Percentiles rank a stretch among this genome's conserved stretches.
Evolutionary conservation across 768 basidiomycete species (phyloP).

Genomic region (Boletus barrowsii): DNA sequence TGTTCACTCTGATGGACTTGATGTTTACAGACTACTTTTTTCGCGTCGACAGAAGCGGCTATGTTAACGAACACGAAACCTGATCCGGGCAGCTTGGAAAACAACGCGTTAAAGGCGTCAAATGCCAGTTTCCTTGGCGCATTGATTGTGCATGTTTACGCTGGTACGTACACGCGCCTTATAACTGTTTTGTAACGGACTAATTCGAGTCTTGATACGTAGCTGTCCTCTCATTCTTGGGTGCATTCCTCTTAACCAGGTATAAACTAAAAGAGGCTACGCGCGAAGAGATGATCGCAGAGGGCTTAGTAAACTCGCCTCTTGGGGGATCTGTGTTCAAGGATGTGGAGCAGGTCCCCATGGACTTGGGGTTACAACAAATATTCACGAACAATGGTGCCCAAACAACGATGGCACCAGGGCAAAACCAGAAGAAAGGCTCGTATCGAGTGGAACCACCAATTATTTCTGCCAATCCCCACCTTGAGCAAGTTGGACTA

Average conservation of each 20-base stretch:
- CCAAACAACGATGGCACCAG: not conserved
- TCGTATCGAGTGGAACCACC: conserved; percentile 21
- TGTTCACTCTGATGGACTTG: not conserved
- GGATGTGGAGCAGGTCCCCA: conserved; percentile 13
- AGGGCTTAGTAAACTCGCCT: conserved; percentile 30
- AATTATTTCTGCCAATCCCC: conserved; percentile 46
- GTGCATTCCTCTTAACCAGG: conserved; percentile 52
- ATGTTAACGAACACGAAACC: conserved; percentile 47
- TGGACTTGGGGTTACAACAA: not conserved
- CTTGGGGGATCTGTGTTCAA: conserved; percentile 5
- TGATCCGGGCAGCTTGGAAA: conserved; percentile 6
- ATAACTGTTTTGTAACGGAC: not conserved
- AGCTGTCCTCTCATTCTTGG: conserved; percentile 50
- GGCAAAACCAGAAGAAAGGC: not conserved
- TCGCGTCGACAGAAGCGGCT: conserved; percentile 55
- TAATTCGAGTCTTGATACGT: not conserved
- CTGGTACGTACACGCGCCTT: conserved; percentile 34
- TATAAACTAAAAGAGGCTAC: conserved; percentile 55
- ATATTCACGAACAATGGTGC: not conserved
- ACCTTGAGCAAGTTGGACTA: conserved; percentile 49
- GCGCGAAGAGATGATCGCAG: conserved; percentile 42
- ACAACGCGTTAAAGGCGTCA: conserved; percentile 28
- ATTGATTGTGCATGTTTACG: conserved; percentile 52
- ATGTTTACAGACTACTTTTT: conserved; percentile 54
- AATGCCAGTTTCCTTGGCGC: conserved; percentile 51